Percentiles rank a stretch among this genome's conserved stretches.
phyloP scores from a whole-genome alignment of 73 alveolate genomes.

The Paramecium octaurelia region DNA sequence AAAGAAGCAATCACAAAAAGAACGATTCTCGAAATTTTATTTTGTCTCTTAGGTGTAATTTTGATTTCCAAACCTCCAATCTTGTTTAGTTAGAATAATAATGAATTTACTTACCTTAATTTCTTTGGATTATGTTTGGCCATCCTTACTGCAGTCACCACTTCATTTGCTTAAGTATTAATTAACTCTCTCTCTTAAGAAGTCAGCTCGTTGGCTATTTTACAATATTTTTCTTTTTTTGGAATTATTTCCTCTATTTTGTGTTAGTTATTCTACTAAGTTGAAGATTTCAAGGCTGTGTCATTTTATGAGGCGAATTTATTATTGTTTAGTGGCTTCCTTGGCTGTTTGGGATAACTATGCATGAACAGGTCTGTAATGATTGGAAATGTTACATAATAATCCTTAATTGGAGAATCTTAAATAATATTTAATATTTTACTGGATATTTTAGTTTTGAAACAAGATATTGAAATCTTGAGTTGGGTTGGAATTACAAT shows the following conservation, averaged over 20 bases:
- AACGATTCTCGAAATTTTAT: background rate
- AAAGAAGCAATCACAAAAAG: background rate
- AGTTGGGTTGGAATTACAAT: background rate
- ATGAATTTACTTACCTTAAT: background rate
- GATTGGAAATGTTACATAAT: slow-evolving; percentile 5
- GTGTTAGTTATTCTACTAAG: background rate
- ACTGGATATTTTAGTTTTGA: background rate
- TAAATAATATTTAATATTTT: slow-evolving; percentile 8
- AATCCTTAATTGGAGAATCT: background rate
- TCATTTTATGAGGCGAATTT: background rate
- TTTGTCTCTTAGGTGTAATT: background rate
- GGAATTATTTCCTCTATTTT: background rate
- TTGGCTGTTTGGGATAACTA: background rate
- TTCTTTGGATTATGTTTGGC: slow-evolving; percentile 31
- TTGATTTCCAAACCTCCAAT: background rate
- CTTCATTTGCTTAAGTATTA: slow-evolving; percentile 3
- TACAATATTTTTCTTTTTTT: slow-evolving; percentile 20
- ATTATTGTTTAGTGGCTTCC: background rate
- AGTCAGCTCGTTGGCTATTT: background rate
- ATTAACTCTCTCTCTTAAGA: background rate
- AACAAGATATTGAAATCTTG: background rate
- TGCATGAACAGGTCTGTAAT: slow-evolving; percentile 2
- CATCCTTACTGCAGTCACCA: background rate
- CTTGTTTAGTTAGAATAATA: background rate
- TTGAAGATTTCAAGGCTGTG: background rate